These are phyloP conservation scores for Spizellomyces sp. DNA, from an alignment of 192 early-diverging fungal species.

Conservation along the genomic window DNA sequence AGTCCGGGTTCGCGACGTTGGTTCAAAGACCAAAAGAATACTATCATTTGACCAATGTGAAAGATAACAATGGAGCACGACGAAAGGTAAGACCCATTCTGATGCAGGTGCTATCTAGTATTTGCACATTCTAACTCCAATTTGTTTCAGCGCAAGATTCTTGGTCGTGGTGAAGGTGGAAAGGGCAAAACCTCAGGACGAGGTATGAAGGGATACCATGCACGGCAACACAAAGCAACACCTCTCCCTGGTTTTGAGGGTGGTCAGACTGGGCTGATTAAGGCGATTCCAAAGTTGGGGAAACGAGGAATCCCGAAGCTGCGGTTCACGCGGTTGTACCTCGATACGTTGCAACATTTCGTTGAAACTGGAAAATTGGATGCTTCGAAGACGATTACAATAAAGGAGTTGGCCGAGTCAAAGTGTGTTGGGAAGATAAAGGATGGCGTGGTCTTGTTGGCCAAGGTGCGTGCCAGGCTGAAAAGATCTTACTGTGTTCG, in stretches of 20 bases:
- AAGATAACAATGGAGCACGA: slow-evolving; percentile 41
- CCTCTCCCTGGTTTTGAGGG: slow-evolving; percentile 89
- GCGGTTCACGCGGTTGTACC: slow-evolving; percentile 41
- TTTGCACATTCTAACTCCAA: slow-evolving; percentile 4
- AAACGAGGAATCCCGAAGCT: slow-evolving; percentile 42
- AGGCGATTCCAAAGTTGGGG: slow-evolving; percentile 85
- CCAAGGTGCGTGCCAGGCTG: slow-evolving; percentile 27
- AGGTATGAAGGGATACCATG: slow-evolving; percentile 90
- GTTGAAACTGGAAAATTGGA: slow-evolving; percentile 85
- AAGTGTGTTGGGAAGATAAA: slow-evolving; percentile 72
- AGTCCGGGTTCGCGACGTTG: neutral
- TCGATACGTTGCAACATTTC: slow-evolving; percentile 92
- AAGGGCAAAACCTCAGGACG: slow-evolving; percentile 88
- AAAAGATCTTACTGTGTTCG: neutral
- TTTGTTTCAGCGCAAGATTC: slow-evolving; percentile 21
- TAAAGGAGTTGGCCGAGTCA: slow-evolving; percentile 68
- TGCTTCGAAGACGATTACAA: slow-evolving; percentile 75
- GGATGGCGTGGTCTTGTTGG: slow-evolving; percentile 85
- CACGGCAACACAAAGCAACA: slow-evolving; percentile 72
- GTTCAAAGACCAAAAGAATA: slow-evolving; percentile 24
- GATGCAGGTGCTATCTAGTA: no score
- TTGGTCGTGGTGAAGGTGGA: slow-evolving; percentile 76
- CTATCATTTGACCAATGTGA: slow-evolving; percentile 33
- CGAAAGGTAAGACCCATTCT: slow-evolving; percentile 33
- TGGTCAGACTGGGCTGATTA: slow-evolving; percentile 85